These are phyloP conservation scores for Penicillium sp. DNA, from an alignment of 2,329 filamentous ascomycete genomes.

Conservation along the genomic window DNA sequence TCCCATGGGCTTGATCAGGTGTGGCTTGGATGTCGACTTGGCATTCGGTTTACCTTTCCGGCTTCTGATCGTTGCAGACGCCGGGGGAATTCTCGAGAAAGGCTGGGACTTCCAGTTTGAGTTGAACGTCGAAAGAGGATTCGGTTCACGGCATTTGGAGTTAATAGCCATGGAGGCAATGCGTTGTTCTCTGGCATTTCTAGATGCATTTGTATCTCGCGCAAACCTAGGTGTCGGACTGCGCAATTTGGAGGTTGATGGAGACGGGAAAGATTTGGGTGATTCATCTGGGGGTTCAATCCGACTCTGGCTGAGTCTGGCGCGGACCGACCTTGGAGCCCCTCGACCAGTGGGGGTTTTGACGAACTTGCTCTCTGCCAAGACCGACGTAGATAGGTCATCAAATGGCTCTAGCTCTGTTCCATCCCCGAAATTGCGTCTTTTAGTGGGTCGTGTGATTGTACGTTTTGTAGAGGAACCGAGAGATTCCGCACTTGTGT, in stretches of 20 bases:
- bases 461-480: conserved; percentile 63
- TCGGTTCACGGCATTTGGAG: conserved; percentile 38
- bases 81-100: conserved; percentile 50
- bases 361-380: conserved; percentile 75
- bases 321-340: conserved; percentile 60
- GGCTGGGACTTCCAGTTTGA: conserved; percentile 61
- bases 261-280: conserved; percentile 58
- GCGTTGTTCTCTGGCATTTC: conserved; percentile 62
- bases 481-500: conserved; percentile 50
- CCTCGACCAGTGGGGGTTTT: conserved; percentile 72
- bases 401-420: conserved; percentile 91
- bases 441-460: conserved; percentile 68
- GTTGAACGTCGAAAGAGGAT: conserved; percentile 51
- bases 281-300: conserved; percentile 31
- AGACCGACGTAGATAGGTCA: conserved; percentile 83
- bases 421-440: conserved; percentile 81
- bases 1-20: conserved; percentile 81
- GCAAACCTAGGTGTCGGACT: conserved; percentile 61
- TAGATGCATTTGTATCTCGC: conserved; percentile 64
- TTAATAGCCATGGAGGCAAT: conserved; percentile 45
- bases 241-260: conserved; percentile 49
- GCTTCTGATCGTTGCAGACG: conserved; percentile 49
- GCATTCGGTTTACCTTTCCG: conserved; percentile 39
- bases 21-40: conserved; percentile 60
- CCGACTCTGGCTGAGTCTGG: conserved; percentile 48